A percentile compares a stretch with the other conserved stretches of the same genome.
These are phyloP conservation scores for Vitis hybrid DNA, from an alignment of 177 flowering plant species.

Conservation along the genomic window DNA sequence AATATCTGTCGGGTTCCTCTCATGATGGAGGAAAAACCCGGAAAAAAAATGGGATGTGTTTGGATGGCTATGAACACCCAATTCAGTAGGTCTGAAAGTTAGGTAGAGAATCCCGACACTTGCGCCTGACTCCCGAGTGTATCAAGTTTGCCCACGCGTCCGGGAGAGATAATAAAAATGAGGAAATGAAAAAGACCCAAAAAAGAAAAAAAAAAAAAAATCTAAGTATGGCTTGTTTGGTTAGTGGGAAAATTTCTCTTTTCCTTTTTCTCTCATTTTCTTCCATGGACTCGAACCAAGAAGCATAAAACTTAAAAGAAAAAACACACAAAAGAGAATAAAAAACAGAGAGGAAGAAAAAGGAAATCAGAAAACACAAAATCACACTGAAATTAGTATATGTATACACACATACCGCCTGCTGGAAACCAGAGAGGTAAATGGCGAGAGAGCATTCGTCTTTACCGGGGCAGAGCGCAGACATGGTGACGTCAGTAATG, in stretches of 20 bases:
- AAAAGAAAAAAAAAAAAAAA: too few relatives aligned
- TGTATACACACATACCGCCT: slow-evolving; percentile 22
- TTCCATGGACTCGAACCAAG: too few relatives aligned
- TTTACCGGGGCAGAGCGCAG: slow-evolving; percentile 39
- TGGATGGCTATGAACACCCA: not conserved
- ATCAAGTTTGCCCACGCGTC: not conserved
- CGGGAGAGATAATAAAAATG: not conserved
- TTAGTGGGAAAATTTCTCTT: too few relatives aligned
- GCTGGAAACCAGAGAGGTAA: slow-evolving; percentile 49
- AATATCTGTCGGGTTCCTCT: too few relatives aligned
- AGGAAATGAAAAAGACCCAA: not conserved
- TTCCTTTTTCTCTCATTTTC: too few relatives aligned
- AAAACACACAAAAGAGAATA: not conserved
- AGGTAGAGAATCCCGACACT: not conserved
- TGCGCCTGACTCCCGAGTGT: not conserved
- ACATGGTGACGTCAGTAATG: slow-evolving; percentile 48
- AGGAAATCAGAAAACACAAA: not conserved
- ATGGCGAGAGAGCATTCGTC: slow-evolving; percentile 52
- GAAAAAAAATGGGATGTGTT: too few relatives aligned
- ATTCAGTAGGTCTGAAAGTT: slow-evolving; percentile 10
- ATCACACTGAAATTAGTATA: too few relatives aligned
- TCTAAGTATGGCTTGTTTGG: not conserved
- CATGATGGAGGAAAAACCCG: too few relatives aligned
- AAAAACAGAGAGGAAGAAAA: not conserved
- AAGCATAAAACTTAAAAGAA: too few relatives aligned